Conservation (phyloP, 2,329 filamentous ascomycete genomes). For the Hypomyces perniciosus region DNA sequence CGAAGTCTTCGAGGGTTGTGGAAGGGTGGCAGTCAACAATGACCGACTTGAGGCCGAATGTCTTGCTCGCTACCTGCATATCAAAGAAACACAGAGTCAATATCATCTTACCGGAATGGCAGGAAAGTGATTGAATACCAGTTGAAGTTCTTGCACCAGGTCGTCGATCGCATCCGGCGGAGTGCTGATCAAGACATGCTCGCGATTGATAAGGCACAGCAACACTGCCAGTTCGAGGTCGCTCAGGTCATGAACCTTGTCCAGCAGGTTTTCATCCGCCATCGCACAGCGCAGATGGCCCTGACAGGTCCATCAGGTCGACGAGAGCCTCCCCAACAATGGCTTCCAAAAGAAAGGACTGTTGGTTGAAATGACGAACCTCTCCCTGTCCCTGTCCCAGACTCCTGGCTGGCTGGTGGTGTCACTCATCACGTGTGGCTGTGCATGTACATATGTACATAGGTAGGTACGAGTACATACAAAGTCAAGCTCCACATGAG, state of each 20-base stretch:
- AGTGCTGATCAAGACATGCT: conserved; percentile 86
- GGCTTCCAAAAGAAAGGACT: neutral
- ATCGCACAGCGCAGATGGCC: conserved; percentile 34
- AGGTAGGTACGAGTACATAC: no score
- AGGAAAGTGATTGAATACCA: conserved; percentile 41
- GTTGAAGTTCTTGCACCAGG: conserved; percentile 65
- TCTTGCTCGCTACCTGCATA: conserved; percentile 56
- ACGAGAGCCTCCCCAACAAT: neutral
- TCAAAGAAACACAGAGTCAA: neutral
- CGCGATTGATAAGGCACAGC: conserved; percentile 70
- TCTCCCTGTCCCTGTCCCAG: neutral
- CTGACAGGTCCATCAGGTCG: conserved; percentile 23
- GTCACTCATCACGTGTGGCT: conserved; percentile 8
- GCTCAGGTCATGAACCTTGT: conserved; percentile 69
- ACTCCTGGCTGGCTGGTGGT: neutral
- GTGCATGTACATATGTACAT: neutral
- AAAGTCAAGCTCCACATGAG: conserved; percentile 1
- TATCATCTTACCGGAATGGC: neutral
- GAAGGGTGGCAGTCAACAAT: conserved; percentile 66
- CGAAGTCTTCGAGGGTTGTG: conserved; percentile 78
- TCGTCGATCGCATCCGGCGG: conserved; percentile 55
- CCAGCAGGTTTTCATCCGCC: conserved; percentile 56
- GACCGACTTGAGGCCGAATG: conserved; percentile 66
- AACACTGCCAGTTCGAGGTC: conserved; percentile 85
- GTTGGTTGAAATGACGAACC: neutral